Percentiles rank a stretch among this genome's conserved stretches.
Evolutionary conservation across 2,329 filamentous ascomycete genomes (phyloP).

Genomic region (Scytalidium sp.): DNA sequence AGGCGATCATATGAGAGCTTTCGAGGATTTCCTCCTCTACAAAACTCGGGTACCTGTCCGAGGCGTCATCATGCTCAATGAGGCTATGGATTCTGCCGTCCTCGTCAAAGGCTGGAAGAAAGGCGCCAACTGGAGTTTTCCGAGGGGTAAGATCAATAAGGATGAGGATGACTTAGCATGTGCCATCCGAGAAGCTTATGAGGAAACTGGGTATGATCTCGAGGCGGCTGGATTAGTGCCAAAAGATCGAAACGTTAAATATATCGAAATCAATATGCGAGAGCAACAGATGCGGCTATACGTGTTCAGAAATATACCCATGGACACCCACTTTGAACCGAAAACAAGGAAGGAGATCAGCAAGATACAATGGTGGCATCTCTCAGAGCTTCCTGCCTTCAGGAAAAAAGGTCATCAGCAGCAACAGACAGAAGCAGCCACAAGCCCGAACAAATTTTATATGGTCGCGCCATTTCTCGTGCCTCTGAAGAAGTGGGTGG

Average conservation of each 20-base stretch:
- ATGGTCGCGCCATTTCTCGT: slow-evolving; percentile 95
- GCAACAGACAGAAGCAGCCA: slow-evolving; percentile 50
- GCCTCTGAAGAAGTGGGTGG: slow-evolving; percentile 85
- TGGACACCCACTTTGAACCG: slow-evolving; percentile 84
- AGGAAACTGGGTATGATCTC: slow-evolving; percentile 92
- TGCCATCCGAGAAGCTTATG: slow-evolving; percentile 89
- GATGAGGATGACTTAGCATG: slow-evolving; percentile 93
- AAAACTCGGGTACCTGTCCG: slow-evolving; percentile 93
- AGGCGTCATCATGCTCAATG: slow-evolving; percentile 88
- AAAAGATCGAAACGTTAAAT: slow-evolving; percentile 69
- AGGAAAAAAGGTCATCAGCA: slow-evolving; percentile 60
- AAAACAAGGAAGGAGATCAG: slow-evolving; percentile 96
- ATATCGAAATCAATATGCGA: slow-evolving; percentile 83
- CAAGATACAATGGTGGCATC: slow-evolving; percentile 91
- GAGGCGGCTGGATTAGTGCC: slow-evolving; percentile 72
- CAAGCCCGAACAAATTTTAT: slow-evolving; percentile 86
- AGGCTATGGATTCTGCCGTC: slow-evolving; percentile 89
- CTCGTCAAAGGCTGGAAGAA: slow-evolving; percentile 99
- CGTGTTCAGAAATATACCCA: slow-evolving; percentile 84
- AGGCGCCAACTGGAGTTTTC: slow-evolving; percentile 93
- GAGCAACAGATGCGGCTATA: slow-evolving; percentile 93
- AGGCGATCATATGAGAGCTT: slow-evolving; percentile 76
- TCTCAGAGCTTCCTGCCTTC: slow-evolving; percentile 82
- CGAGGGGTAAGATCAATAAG: slow-evolving; percentile 96
- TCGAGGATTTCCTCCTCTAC: slow-evolving; percentile 89